phyloP scores from a whole-genome alignment of 352 stramenopile genomes.

The Phytophthora cactorum region DNA sequence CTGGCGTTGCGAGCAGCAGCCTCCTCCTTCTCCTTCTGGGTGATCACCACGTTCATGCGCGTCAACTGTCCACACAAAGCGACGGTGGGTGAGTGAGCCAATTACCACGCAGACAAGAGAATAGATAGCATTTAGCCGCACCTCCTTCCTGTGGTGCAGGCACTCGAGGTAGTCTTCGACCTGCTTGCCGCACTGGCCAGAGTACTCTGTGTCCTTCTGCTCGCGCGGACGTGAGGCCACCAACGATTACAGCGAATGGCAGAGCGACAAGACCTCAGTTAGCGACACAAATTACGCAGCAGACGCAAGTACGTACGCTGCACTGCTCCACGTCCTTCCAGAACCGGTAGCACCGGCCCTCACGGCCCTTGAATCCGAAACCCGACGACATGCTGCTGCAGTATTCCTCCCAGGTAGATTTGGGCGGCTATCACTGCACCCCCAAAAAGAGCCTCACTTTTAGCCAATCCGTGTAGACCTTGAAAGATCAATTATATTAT shows the following conservation, averaged over 20 bases:
- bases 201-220: conserved; percentile 84
- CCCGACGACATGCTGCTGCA: conserved; percentile 90
- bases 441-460: neutral
- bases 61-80: conserved; percentile 55
- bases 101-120: neutral
- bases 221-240: conserved; percentile 12
- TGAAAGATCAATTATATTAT: too few species aligned
- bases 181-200: conserved; percentile 83
- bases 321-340: conserved; percentile 95
- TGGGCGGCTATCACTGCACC: conserved; percentile 22
- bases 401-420: conserved; percentile 21
- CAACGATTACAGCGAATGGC: conserved; percentile 22
- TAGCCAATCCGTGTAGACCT: neutral
- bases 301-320: conserved; percentile 84
- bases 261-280: conserved; percentile 1
- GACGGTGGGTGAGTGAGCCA: conserved; percentile 1
- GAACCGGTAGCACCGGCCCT: conserved; percentile 95
- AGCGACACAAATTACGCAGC: conserved; percentile 19
- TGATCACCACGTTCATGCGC: conserved; percentile 84
- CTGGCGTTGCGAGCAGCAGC: conserved; percentile 50
- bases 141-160: conserved; percentile 95
- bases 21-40: conserved; percentile 81
- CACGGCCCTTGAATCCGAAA: conserved; percentile 93
- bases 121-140: conserved; percentile 26
- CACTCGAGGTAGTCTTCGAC: conserved; percentile 97